Base-by-base conservation (phyloP, 306 rosid species). In the Coriaria nepalensis region DNA sequence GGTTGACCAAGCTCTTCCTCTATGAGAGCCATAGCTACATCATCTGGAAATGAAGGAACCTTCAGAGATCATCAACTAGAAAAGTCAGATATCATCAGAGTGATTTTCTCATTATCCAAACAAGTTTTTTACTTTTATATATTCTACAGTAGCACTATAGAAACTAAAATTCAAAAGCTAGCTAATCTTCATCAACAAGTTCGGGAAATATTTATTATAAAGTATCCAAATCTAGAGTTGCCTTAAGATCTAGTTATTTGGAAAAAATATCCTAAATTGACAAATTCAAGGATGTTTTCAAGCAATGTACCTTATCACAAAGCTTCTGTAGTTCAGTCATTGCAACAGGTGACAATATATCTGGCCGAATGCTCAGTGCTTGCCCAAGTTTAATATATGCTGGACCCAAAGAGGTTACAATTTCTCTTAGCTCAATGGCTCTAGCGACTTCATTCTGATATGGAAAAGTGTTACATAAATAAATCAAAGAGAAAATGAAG, bases 11-110 rank as follows among this genome's bases (percentile, higher is more conserved):
- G 95, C 67, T 90, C 97, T 76, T 90, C 97, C 55, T 90, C 78
- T 57, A 90, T 67, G 57, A 90, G 68, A 73, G 95, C 92, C 97
- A 90, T 90, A 66, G 97, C 97, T 35, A 90, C 57, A 72, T 90
- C 93, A 84, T 90, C 95, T 8, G 97, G 84, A 76, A 72, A 90
- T 56, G 97, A 90, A 68, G 93, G 97, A 69, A 90, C 97, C 97
- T 90, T 77, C 71, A 55, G 49, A 57, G 41, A 59, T 64, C 45
- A 53, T 13, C 41, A 64, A 70, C 47, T 57, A 9, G 40, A 75
- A 35, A 60, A 49, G 65, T 70, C 52, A 68, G 68, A 63, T 54
- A 59, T 13, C 60, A 47, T 12, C 71, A 46, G 45, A 51, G 44
- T 40, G 49, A 8, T 20, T 20, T 20, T 20, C 29, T 20, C 29